These are phyloP conservation scores for Fusarium sp. DNA, from an alignment of 2,329 filamentous ascomycete genomes.

Conservation along the genomic window DNA sequence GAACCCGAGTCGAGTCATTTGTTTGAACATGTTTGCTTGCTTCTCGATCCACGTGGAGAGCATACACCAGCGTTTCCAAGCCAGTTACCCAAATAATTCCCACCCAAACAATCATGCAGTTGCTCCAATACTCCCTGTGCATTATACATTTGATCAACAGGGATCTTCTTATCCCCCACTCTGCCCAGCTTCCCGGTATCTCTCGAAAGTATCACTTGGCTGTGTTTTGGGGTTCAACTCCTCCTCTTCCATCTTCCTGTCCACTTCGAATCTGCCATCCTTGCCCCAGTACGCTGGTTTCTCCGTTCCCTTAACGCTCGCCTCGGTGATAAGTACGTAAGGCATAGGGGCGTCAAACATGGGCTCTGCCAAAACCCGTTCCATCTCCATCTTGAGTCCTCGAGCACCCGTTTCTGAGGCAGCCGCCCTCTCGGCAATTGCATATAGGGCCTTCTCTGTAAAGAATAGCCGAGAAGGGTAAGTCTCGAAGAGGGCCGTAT, in stretches of 20 bases:
- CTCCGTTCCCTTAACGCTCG: conserved; percentile 71
- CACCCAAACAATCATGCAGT: conserved; percentile 20
- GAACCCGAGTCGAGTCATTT: conserved; percentile 49
- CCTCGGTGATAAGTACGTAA: conserved; percentile 79
- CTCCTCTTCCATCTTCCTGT: conserved; percentile 74
- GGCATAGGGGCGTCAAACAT: conserved; percentile 85
- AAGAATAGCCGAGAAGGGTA: conserved; percentile 85
- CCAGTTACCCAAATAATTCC: conserved; percentile 23
- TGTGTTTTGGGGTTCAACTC: conserved; percentile 49
- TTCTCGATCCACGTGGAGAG: conserved; percentile 16
- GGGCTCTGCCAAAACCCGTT: conserved; percentile 79
- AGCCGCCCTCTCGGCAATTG: conserved; percentile 77
- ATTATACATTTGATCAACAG: not conserved
- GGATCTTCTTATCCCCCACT: conserved; percentile 55
- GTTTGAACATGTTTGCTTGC: conserved; percentile 41
- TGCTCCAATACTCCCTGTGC: conserved; percentile 23
- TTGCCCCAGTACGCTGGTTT: conserved; percentile 73
- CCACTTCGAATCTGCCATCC: conserved; percentile 75
- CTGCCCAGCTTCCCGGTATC: conserved; percentile 58
- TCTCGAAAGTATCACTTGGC: conserved; percentile 50
- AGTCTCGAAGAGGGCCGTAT: conserved; percentile 84
- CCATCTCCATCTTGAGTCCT: conserved; percentile 83
- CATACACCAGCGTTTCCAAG: conserved; percentile 17
- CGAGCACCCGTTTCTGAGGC: conserved; percentile 78
- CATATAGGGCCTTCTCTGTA: conserved; percentile 82